Conservation (phyloP, 495 filamentous ascomycete species). For the Annulohypoxylon nitens region DNA sequence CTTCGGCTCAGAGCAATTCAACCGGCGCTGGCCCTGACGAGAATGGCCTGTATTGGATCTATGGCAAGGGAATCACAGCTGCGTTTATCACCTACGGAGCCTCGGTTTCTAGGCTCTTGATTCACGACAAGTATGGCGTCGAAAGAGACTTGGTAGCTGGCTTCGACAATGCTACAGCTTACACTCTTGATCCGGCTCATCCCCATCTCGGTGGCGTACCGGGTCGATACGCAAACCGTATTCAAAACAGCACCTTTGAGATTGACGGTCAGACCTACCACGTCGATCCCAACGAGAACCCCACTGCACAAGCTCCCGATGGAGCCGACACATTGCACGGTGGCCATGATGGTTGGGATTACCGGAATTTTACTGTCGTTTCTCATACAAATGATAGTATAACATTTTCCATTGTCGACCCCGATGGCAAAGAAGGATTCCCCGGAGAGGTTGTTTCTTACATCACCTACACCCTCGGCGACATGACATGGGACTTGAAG, state of each 20-base stretch:
- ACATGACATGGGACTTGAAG: slow-evolving; percentile 66
- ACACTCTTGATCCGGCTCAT: slow-evolving; percentile 74
- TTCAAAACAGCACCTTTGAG: slow-evolving; percentile 85
- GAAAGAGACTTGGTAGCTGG: slow-evolving; percentile 78
- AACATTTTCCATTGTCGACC: slow-evolving; percentile 83
- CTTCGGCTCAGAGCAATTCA: slow-evolving; percentile 40
- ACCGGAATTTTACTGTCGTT: slow-evolving; percentile 82
- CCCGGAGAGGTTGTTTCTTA: slow-evolving; percentile 83
- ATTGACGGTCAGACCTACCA: slow-evolving; percentile 76
- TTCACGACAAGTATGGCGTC: slow-evolving; percentile 77
- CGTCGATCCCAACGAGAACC: slow-evolving; percentile 78
- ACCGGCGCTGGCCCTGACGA: slow-evolving; percentile 54
- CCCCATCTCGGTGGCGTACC: slow-evolving; percentile 83
- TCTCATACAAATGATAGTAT: slow-evolving; percentile 74
- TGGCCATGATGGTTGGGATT: slow-evolving; percentile 84
- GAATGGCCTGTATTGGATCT: slow-evolving; percentile 77
- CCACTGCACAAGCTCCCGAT: slow-evolving; percentile 57
- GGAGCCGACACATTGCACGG: slow-evolving; percentile 83
- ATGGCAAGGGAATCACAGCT: slow-evolving; percentile 76
- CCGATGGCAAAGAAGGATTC: slow-evolving; percentile 78
- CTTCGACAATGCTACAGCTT: slow-evolving; percentile 82
- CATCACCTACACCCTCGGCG: slow-evolving; percentile 74
- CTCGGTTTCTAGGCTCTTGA: slow-evolving; percentile 77
- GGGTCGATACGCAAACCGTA: slow-evolving; percentile 87
- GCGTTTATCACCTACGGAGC: slow-evolving; percentile 85